Evolutionary conservation across 768 basidiomycete genomes (phyloP).

Genomic region (Tricholoma saponaceum): DNA sequence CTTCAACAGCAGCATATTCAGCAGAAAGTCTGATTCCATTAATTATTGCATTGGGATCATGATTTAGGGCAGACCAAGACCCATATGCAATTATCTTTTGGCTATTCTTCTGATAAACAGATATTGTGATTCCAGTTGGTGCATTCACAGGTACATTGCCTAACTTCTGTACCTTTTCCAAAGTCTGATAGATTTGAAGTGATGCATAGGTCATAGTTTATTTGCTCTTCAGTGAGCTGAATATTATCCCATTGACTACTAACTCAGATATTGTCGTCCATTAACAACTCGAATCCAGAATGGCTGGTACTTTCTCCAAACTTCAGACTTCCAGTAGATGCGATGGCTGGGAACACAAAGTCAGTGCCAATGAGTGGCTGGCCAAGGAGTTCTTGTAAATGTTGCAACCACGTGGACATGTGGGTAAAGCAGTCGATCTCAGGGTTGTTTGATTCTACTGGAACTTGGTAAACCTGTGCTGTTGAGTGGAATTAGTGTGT

Average conservation of each 20-base stretch:
- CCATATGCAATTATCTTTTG: neutral
- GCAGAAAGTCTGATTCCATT: neutral
- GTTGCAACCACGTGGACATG: too few relatives aligned
- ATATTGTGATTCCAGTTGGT: neutral
- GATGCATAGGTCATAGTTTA: slow-evolving; percentile 19
- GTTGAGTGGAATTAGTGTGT: too few relatives aligned
- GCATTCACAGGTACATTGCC: neutral
- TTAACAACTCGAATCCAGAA: too few relatives aligned
- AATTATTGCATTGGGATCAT: neutral
- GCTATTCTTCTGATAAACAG: neutral
- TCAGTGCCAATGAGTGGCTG: too few relatives aligned
- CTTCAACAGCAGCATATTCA: neutral
- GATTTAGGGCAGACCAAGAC: neutral
- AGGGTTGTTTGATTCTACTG: too few relatives aligned
- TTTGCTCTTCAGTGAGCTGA: slow-evolving; percentile 10
- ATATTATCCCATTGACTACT: slow-evolving; percentile 17
- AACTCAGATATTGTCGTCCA: slow-evolving; percentile 6
- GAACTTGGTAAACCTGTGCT: too few relatives aligned
- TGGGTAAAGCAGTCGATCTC: too few relatives aligned
- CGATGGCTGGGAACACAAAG: too few relatives aligned
- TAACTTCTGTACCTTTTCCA: slow-evolving; percentile 4
- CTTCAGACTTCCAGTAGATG: too few relatives aligned
- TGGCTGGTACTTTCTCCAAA: too few relatives aligned
- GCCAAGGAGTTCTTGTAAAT: too few relatives aligned
- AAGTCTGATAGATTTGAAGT: slow-evolving; percentile 7